phyloP scores from a whole-genome alignment of 257 asterid genomes.

The Nicotiana tabacum region DNA sequence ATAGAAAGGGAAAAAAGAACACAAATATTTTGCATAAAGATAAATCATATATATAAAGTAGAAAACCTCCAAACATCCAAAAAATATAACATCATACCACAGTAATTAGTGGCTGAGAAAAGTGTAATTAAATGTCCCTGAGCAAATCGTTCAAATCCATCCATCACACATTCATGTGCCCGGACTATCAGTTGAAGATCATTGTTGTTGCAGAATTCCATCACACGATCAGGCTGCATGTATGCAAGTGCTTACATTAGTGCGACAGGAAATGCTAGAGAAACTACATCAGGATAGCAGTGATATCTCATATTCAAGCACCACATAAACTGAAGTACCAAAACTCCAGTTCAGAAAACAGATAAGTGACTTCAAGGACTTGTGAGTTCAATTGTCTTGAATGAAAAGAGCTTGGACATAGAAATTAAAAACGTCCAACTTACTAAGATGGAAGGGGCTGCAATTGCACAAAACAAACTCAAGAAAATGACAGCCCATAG shows the following conservation, averaged over 20 bases:
- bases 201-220: constrained; percentile 96
- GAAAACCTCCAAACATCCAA: background rate
- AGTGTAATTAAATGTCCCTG: constrained; percentile 97
- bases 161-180: constrained; percentile 99
- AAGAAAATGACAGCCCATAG: constrained; percentile 1
- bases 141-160: constrained; percentile 99
- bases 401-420: background rate
- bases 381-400: background rate
- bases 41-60: background rate
- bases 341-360: background rate
- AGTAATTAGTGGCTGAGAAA: constrained; percentile 96
- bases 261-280: background rate
- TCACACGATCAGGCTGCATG: constrained; percentile 94
- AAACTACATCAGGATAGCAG: background rate
- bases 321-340: background rate
- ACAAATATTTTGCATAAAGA: background rate
- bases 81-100: constrained; percentile 52
- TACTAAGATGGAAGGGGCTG: background rate
- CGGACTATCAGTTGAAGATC: constrained; percentile 96
- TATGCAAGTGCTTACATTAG: constrained; percentile 8
- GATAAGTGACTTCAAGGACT: constrained; percentile 5
- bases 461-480: background rate
- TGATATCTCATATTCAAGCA: background rate
- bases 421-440: background rate
- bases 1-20: constrained; percentile 3